Base-by-base conservation (phyloP, 345 rosid genomes). In the Salix suchowensis region DNA sequence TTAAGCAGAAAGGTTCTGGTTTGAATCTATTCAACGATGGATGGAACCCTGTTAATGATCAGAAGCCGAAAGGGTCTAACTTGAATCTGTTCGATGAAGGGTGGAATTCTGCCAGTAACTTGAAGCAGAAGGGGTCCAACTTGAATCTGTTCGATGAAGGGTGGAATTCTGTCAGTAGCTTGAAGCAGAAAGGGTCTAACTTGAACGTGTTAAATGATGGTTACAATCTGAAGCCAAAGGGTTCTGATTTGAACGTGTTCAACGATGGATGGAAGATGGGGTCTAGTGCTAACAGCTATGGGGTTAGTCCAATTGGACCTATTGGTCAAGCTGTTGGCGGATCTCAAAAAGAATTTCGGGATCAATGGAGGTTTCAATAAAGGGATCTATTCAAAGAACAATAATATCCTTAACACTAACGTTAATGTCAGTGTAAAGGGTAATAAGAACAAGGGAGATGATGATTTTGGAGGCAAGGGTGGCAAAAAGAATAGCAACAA, bases 331-430 rank as follows among this genome's bases (percentile, higher is more conserved):
- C 50, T 24, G 12, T 72, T 19, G 71, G 70, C 14, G 88, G 79
- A 15, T 72, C 85, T 52, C 88, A 78, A 46, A 88, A 79, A 66
- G n/a, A 84, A 83, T 55, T 60, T 76, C 8, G 87, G 82, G 32
- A 67, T 86, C 72, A 90, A 92, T 79, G 99, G 92, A n/a, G 99
- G 89, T 6, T 91, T 93, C 80, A 92, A 82, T 77, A 92, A 91
- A 74, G 99, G 99, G 62, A 79, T 89, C 2, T 88, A 89, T 78
- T 80, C 96, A 1, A 91, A 87, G 80, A 75, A 40, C 72, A 65
- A 34, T 21, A 18, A 69, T 77, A 77, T 24, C 39, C 81, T 73
- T 58, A 80, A 71, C 80, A 62, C 65, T 12, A 80, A 80, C 28
- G 60, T 80, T 55, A 91, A 89, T 80, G 79, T 78, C 52, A 81